phyloP scores from a whole-genome alignment of 2,329 filamentous ascomycete genomes.

The Diaporthe aspalathi region DNA sequence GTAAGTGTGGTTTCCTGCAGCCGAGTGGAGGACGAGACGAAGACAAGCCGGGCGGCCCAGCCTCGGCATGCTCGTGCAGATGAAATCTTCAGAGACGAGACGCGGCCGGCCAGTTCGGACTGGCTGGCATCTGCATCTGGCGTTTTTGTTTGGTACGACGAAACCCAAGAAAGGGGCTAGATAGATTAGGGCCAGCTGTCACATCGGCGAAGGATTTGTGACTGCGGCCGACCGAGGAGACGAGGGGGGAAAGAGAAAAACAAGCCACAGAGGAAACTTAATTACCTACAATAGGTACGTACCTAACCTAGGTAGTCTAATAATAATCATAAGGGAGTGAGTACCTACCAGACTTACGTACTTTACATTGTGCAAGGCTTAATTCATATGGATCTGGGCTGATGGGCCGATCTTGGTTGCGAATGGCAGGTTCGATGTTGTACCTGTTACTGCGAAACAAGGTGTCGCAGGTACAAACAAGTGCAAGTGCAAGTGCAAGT shows the following conservation, averaged over 20 bases:
- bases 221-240: neutral
- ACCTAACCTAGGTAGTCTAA: too few species aligned
- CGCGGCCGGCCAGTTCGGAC: neutral
- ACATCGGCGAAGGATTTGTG: conserved; percentile 5
- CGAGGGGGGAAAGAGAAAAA: neutral
- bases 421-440: neutral
- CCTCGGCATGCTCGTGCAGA: neutral
- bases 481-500: too few species aligned
- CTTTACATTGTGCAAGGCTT: neutral
- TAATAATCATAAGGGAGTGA: too few species aligned
- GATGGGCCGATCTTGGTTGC: conserved; percentile 25
- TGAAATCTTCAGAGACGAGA: neutral
- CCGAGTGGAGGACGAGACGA: neutral
- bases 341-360: too few species aligned
- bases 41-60: neutral
- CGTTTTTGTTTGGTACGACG: conserved; percentile 1
- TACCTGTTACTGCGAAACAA: neutral
- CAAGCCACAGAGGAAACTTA: neutral
- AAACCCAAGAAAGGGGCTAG: conserved; percentile 25
- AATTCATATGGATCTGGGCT: conserved; percentile 2
- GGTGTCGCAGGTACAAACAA: conserved; percentile 13
- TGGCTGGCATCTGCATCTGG: too few species aligned
- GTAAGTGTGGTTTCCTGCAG: conserved; percentile 1
- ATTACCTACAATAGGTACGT: too few species aligned
- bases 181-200: conserved; percentile 28